A percentile compares a stretch with the other conserved stretches of the same genome.
These are phyloP conservation scores for Fragilaria radians DNA, from an alignment of 108 stramenopile species.

Conservation along the genomic window DNA sequence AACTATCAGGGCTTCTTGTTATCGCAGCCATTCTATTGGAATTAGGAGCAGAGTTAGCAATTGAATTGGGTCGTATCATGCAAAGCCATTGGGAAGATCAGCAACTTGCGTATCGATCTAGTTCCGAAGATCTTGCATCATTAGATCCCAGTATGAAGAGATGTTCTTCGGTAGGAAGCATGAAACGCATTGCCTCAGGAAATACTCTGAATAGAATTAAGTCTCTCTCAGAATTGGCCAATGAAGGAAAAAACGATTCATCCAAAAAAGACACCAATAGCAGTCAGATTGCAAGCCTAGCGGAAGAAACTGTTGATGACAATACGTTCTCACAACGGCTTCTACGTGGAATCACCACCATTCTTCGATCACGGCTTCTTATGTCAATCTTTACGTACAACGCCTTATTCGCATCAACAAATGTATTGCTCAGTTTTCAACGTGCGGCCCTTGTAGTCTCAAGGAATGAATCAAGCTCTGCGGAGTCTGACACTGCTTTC, in stretches of 20 bases:
- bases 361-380: slow-evolving; percentile 71
- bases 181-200: slow-evolving; percentile 79
- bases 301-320: slow-evolving; percentile 27
- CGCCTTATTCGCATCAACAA: slow-evolving; percentile 79
- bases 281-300: background rate
- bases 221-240: background rate
- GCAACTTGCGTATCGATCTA: slow-evolving; percentile 41
- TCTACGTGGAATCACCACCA: slow-evolving; percentile 74
- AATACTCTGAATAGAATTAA: slow-evolving; percentile 38
- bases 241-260: background rate
- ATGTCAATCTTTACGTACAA: slow-evolving; percentile 92
- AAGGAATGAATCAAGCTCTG: slow-evolving; percentile 22
- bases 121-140: slow-evolving; percentile 55
- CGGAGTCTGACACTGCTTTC: slow-evolving; percentile 71
- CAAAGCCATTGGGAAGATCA: slow-evolving; percentile 84
- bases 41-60: slow-evolving; percentile 65
- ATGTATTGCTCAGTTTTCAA: slow-evolving; percentile 78
- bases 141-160: slow-evolving; percentile 59
- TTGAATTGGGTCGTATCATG: slow-evolving; percentile 84
- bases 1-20: slow-evolving; percentile 64
- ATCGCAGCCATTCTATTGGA: slow-evolving; percentile 69
- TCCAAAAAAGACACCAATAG: background rate
- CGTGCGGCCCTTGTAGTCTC: slow-evolving; percentile 80
- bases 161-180: slow-evolving; percentile 56
- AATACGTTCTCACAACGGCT: slow-evolving; percentile 80